A percentile compares a stretch with the other conserved stretches of the same genome.
Conservation (phyloP, 2,329 filamentous ascomycete species). For the Chaetomium strumarium region DNA sequence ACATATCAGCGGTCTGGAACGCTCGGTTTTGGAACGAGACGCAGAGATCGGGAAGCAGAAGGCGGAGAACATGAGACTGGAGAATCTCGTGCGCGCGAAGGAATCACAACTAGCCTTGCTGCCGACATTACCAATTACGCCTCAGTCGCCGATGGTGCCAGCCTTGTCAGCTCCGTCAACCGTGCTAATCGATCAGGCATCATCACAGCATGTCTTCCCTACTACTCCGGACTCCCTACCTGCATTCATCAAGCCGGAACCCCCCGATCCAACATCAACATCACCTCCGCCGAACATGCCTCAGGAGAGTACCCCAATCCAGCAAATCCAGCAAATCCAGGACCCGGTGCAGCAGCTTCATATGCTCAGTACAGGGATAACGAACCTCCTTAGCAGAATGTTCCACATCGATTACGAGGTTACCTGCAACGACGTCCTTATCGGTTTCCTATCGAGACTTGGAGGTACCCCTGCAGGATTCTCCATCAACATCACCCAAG, state of each 20-base stretch:
- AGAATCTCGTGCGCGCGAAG: background rate
- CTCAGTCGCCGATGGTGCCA: background rate
- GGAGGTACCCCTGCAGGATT: background rate
- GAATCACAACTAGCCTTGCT: background rate
- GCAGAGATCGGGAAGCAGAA: background rate
- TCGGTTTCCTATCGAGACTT: background rate
- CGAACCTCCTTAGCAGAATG: background rate
- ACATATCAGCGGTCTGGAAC: background rate
- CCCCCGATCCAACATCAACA: background rate
- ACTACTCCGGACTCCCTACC: background rate
- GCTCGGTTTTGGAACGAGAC: background rate
- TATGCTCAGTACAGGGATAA: background rate
- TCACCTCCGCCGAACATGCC: no score
- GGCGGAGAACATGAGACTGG: background rate
- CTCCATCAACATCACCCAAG: background rate
- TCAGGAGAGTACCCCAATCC: background rate
- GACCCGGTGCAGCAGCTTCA: background rate
- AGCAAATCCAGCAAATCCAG: background rate
- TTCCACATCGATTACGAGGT: background rate
- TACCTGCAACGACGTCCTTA: background rate
- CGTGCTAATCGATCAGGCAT: background rate
- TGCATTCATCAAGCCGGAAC: constrained; percentile 3
- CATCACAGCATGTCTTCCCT: background rate
- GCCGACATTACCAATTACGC: background rate
- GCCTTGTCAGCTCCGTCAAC: background rate